These are phyloP conservation scores for Emmonsia crescens DNA, from an alignment of 2,329 filamentous ascomycete genomes.

Conservation along the genomic window DNA sequence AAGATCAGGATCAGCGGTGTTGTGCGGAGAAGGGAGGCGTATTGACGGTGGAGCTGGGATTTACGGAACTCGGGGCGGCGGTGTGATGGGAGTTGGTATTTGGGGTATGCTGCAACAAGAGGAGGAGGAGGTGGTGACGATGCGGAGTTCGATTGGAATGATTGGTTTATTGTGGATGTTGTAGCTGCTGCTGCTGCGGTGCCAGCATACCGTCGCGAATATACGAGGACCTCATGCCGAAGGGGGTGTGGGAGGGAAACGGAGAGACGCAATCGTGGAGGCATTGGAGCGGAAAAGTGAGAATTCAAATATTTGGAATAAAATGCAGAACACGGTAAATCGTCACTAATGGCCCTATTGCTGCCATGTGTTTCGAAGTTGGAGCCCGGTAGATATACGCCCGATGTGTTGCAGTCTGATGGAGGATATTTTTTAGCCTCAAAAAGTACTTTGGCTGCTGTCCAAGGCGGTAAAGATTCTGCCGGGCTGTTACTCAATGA, in stretches of 20 bases:
- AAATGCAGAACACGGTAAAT: not conserved
- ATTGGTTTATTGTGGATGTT: slow-evolving; percentile 40
- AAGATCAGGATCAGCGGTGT: slow-evolving; percentile 79
- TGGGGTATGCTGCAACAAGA: slow-evolving; percentile 51
- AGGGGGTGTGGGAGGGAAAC: slow-evolving; percentile 23
- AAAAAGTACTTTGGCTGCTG: not conserved
- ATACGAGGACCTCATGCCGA: slow-evolving; percentile 22
- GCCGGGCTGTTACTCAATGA: not conserved
- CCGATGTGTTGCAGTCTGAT: not conserved
- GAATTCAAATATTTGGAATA: not conserved
- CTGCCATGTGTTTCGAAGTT: slow-evolving; percentile 1
- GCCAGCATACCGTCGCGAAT: slow-evolving; percentile 3
- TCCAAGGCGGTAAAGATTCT: slow-evolving; percentile 5
- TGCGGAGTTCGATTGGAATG: slow-evolving; percentile 25
- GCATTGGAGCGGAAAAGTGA: slow-evolving; percentile 33
- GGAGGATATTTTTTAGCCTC: not conserved
- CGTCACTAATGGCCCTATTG: not conserved
- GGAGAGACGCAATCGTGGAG: slow-evolving; percentile 40
- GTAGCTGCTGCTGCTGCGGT: slow-evolving; percentile 20
- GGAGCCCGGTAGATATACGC: not conserved
- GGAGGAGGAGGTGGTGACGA: slow-evolving; percentile 27
- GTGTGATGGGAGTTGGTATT: slow-evolving; percentile 76
- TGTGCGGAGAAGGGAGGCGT: slow-evolving; percentile 77
- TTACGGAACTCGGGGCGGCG: slow-evolving; percentile 80
- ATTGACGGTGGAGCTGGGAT: slow-evolving; percentile 75